Conservation (phyloP, 371 early-diverging fungal genomes). For the Nematocida sp. region DNA sequence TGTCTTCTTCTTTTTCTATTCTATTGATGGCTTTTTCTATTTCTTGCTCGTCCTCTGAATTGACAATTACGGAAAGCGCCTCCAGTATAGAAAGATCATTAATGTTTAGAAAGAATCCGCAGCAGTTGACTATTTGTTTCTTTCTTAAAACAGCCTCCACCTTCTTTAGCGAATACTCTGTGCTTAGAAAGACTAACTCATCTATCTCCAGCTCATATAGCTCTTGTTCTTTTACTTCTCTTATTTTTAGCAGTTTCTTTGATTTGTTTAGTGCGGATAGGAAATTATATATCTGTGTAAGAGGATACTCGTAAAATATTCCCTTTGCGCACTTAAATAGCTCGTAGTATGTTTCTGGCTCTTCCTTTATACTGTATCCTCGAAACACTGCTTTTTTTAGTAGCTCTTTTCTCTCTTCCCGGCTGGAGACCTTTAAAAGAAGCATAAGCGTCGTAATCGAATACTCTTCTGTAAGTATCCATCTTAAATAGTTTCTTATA, state of each 20-base stretch:
- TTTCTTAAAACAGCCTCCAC: conserved; percentile 27
- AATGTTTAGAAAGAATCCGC: conserved; percentile 36
- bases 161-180: conserved; percentile 41
- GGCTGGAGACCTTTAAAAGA: conserved; percentile 39
- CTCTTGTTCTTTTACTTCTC: conserved; percentile 30
- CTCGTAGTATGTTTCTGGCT: conserved; percentile 14
- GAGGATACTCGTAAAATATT: conserved; percentile 45
- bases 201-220: conserved; percentile 40
- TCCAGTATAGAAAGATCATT: conserved; percentile 12
- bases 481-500: conserved; percentile 39
- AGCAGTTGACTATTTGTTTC: conserved; percentile 38
- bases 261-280: conserved; percentile 27
- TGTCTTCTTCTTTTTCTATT: conserved; percentile 50
- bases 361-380: conserved; percentile 47
- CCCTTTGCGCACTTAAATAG: conserved; percentile 35
- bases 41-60: conserved; percentile 55
- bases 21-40: conserved; percentile 56
- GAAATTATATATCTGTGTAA: conserved; percentile 47
- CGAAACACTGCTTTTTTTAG: conserved; percentile 38
- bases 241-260: conserved; percentile 18
- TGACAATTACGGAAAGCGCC: conserved; percentile 40
- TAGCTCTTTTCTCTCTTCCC: conserved; percentile 47
- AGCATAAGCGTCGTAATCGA: conserved; percentile 32
- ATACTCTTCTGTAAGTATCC: conserved; percentile 51
- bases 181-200: conserved; percentile 46